phyloP scores from a whole-genome alignment of 768 basidiomycete species.

The Sporobolomyces pararoseus region DNA sequence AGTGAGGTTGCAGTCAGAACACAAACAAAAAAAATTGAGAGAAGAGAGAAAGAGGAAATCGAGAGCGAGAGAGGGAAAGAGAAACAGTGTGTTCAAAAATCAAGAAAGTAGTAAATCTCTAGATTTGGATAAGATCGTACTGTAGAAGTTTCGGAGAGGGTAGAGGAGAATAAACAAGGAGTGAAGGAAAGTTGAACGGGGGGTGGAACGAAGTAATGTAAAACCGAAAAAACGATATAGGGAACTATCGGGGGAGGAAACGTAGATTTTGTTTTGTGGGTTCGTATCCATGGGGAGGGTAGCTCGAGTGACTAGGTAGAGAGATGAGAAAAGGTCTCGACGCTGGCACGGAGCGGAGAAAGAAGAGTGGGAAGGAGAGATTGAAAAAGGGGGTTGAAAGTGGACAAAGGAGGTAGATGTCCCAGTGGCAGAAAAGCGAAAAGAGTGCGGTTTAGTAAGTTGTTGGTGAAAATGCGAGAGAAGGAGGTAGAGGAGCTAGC shows the following conservation, averaged over 20 bases:
- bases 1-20: no score
- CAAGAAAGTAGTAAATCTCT: not conserved
- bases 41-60: not conserved
- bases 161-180: constrained; percentile 1
- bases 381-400: not conserved
- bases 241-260: not conserved
- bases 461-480: not conserved
- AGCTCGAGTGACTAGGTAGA: not conserved
- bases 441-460: no score
- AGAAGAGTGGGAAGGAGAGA: not conserved
- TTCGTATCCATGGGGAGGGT: constrained; percentile 3
- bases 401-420: not conserved
- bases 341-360: not conserved
- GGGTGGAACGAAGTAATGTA: not conserved
- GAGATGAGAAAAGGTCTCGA: not conserved
- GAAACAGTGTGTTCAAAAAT: no score
- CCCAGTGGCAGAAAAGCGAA: constrained; percentile 5
- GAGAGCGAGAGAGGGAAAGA: not conserved
- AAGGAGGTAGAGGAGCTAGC: not conserved
- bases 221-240: no score
- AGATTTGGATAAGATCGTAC: not conserved
- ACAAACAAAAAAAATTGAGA: not conserved
- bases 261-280: no score
- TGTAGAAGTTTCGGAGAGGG: not conserved
- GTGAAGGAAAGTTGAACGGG: no score